These are phyloP conservation scores for Biscutella laevigata DNA, from an alignment of 441 rosid genomes.

Conservation along the genomic window DNA sequence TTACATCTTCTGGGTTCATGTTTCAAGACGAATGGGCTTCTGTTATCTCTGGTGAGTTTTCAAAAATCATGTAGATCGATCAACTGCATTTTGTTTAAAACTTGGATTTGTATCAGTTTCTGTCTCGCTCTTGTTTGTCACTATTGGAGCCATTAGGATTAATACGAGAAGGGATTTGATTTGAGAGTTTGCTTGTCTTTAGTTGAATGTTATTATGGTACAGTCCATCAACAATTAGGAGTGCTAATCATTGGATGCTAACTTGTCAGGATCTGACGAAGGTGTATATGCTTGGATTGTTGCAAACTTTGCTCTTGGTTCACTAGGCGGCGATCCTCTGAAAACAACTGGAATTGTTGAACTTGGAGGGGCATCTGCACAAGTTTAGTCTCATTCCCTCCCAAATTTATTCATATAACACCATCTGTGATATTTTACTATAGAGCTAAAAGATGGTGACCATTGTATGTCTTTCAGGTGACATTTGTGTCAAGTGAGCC, in stretches of 20 bases:
- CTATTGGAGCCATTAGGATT: neutral
- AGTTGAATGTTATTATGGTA: neutral
- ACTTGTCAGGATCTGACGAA: constrained; percentile 65
- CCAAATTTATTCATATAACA: neutral
- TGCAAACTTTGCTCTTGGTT: constrained; percentile 72
- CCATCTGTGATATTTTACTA: neutral
- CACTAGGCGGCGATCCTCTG: constrained; percentile 69
- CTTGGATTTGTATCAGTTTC: neutral
- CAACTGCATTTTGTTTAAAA: neutral
- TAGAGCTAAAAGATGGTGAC: neutral
- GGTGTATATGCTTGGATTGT: constrained; percentile 91
- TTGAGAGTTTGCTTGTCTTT: neutral
- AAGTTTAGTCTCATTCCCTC: constrained; percentile 35
- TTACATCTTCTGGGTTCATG: constrained; percentile 53
- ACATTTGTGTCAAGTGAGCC: constrained; percentile 68
- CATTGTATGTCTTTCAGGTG: constrained; percentile 39
- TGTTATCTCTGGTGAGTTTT: constrained; percentile 60
- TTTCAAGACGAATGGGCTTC: constrained; percentile 72
- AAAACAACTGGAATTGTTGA: constrained; percentile 77
- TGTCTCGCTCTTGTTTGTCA: too few relatives aligned
- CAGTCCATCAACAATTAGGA: neutral
- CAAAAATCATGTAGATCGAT: neutral
- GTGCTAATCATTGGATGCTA: neutral
- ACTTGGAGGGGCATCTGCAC: constrained; percentile 98
- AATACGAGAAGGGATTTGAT: neutral